Evolutionary conservation across 2,329 filamentous ascomycete genomes (phyloP).

Genomic region (Domatiomyces catenatus): DNA sequence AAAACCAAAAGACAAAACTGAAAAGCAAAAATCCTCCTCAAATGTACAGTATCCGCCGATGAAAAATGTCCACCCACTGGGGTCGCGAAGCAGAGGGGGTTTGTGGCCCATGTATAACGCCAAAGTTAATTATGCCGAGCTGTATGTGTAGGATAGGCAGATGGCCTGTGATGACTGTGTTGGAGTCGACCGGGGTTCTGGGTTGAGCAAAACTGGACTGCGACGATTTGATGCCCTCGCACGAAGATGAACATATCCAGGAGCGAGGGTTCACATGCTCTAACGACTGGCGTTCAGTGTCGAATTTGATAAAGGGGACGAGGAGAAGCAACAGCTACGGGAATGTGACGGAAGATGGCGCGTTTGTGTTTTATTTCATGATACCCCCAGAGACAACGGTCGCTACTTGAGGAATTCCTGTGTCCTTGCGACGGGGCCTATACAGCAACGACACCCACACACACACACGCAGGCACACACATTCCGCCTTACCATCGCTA

Average conservation of each 20-base stretch:
- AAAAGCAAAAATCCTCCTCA: constrained; percentile 1
- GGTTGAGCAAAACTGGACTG: neutral
- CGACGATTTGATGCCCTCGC: constrained; percentile 2
- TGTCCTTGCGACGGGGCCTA: neutral
- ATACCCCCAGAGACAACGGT: constrained; percentile 7
- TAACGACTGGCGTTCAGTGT: neutral
- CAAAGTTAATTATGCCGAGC: neutral
- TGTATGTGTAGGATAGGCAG: neutral
- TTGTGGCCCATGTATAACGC: neutral
- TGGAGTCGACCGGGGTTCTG: neutral
- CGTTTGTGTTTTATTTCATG: constrained; percentile 1
- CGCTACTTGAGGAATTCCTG: constrained; percentile 2
- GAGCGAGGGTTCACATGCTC: neutral
- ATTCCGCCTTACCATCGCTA: neutral
- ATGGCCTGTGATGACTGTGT: neutral
- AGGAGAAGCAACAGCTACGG: neutral
- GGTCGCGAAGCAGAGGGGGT: neutral
- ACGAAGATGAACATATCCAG: neutral
- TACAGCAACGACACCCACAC: neutral
- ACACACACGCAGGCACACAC: neutral
- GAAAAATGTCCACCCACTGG: neutral
- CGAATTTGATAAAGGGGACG: neutral
- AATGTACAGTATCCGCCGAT: neutral
- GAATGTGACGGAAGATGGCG: neutral
- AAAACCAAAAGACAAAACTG: neutral